Evolutionary conservation across 2,329 filamentous ascomycete genomes (phyloP), one percentile per base, ranked within the genome.

Genomic region (Aspergillus transmontanensis): DNA sequence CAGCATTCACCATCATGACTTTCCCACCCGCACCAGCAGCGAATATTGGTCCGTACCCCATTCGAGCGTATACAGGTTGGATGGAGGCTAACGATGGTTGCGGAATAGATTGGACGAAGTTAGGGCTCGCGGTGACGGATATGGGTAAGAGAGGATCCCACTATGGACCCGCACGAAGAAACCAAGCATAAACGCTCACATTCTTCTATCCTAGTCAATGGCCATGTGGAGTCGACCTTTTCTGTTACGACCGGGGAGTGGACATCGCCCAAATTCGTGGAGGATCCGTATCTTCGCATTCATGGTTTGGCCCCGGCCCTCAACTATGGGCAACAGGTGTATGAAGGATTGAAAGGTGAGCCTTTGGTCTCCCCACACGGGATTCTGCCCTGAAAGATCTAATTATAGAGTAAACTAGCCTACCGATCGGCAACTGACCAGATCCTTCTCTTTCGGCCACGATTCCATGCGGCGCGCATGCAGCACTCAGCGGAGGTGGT

Each of bases 251-350:
- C 55, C 3, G 55, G 55, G 6, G 19, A 21, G 11, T 86, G 84
- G 84, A 82, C 79, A 26, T 70, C 78, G 3, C 84, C 84, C 4
- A 73, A 76, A 48, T 85, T 86, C 67, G 78, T 86, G 58, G 72
- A 80, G 65, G 82, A 84, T 59, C 84, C 84, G 1, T 85, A 76
- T 71, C 78, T 86, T 28, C 79, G 81, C 56, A 79, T 86, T 61
- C 84, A 85, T 66, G 84, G 83, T 65, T 84, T 86, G 78, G 82
- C 83, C 2, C 83, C 84, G 6, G 84, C 78, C 30, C 76, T 86
- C 32, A 85, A 86, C 74, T 86, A 86, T 67, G 81, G 68, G 19
- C 83, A 85, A 16, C 83, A 85, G 72, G 84, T 82, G 71, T 86
- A 84, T 73, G 84, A 86, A 71, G 83, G 84, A 19, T 75, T 85